phyloP scores from a whole-genome alignment of 441 rosid species.

The Francoa sonchifolia region DNA sequence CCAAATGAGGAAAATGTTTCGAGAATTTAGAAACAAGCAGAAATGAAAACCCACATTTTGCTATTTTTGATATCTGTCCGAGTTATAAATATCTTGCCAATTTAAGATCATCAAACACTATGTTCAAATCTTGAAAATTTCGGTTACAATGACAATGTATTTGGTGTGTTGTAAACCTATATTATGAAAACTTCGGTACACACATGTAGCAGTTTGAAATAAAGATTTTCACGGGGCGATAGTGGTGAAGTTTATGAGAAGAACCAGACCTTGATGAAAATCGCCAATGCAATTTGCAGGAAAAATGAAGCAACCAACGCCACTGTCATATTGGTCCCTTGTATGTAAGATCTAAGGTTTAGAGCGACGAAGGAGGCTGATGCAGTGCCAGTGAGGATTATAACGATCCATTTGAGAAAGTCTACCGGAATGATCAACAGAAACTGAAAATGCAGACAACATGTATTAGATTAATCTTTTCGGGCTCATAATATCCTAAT shows the following conservation, averaged over 20 bases:
- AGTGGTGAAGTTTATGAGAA: slow-evolving; percentile 71
- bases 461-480: not conserved
- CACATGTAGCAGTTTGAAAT: no score
- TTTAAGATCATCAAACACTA: no score
- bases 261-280: slow-evolving; percentile 91
- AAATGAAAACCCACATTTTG: no score
- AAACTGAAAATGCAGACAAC: slow-evolving; percentile 33
- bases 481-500: not conserved
- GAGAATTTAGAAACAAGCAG: no score
- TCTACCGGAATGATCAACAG: slow-evolving; percentile 70
- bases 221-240: no score
- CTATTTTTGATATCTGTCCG: no score
- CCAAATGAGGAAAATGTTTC: no score
- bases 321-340: slow-evolving; percentile 38
- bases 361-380: slow-evolving; percentile 64
- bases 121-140: no score
- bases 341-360: slow-evolving; percentile 47
- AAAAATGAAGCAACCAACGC: slow-evolving; percentile 49
- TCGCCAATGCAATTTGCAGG: slow-evolving; percentile 67
- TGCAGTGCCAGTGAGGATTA: slow-evolving; percentile 52
- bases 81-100: no score
- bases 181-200: no score
- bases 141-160: no score
- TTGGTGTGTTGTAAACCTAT: no score
- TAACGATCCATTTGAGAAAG: slow-evolving; percentile 68